Evolutionary conservation across 2,329 filamentous ascomycete genomes (phyloP).

Genomic region (Cyphellophora attinorum): DNA sequence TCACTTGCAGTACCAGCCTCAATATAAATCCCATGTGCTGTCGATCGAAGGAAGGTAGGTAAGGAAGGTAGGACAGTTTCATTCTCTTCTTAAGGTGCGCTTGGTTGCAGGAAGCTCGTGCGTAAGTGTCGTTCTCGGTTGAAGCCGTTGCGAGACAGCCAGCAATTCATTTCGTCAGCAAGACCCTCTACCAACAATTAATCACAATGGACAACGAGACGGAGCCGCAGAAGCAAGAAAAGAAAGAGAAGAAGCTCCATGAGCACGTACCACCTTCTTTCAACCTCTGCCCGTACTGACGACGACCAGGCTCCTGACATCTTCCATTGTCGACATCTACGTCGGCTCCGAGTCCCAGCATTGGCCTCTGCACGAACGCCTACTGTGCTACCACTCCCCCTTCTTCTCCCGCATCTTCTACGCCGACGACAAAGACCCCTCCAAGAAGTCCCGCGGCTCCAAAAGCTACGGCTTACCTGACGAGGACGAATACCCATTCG

Average conservation of each 20-base stretch:
- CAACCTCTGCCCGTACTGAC: slow-evolving; percentile 1
- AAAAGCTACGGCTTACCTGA: slow-evolving; percentile 40
- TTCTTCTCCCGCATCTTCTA: slow-evolving; percentile 47
- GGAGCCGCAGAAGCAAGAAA: slow-evolving; percentile 7
- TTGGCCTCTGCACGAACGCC: slow-evolving; percentile 48
- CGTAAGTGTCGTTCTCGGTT: no score
- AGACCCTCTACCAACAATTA: no score
- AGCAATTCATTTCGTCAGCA: no score
- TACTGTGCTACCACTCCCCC: slow-evolving; percentile 44
- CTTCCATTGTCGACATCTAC: slow-evolving; percentile 47
- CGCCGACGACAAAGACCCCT: slow-evolving; percentile 24
- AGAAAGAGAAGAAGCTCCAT: slow-evolving; percentile 30
- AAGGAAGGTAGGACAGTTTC: no score
- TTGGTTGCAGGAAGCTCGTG: no score
- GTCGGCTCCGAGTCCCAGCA: slow-evolving; percentile 44
- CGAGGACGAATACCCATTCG: slow-evolving; percentile 42
- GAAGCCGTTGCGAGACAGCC: no score
- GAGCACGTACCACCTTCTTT: slow-evolving; percentile 25
- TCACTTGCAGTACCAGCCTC: no score
- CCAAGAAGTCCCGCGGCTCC: slow-evolving; percentile 17
- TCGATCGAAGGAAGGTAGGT: no score
- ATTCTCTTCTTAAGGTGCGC: no score
- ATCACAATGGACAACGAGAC: slow-evolving; percentile 15
- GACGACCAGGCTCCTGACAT: slow-evolving; percentile 39
- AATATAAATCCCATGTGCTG: no score